Base-by-base conservation (phyloP, 2,329 filamentous ascomycete species). In the Sporothrix sp. region DNA sequence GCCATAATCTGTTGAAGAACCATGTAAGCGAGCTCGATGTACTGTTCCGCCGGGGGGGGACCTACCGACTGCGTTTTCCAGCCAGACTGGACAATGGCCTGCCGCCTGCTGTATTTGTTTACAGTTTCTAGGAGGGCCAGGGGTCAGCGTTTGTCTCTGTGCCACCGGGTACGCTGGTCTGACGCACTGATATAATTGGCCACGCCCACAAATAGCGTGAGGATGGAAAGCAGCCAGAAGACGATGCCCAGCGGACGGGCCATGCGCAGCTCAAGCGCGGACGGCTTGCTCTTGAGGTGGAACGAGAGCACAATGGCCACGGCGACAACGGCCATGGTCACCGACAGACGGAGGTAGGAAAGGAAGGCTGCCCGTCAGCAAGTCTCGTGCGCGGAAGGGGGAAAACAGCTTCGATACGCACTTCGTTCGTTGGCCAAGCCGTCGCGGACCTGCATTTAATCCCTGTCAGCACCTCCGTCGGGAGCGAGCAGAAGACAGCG, bases 291-390 rank as follows among this genome's bases (percentile, higher is more conserved):
- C 62, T 89, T 90, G 45, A 98, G 75, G 62, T 98, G 91, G 65
- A 98, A 98, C 13, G 87, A 95, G 46, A 96, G 75, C 9, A 95
- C 82, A 58, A 98, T 95, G 46, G 93, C 91, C 28, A 95, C 79
- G 25, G 87, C 81, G 8, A 97, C 88, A 47, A 98, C 74, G 57
- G 88, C 82, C 78, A 97, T 90, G 70, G 95, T 95, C 59, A 95
- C 79, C 28, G 86, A 83, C 2, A 97, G 77, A 4, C 90, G 82
- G 18, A 97, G 79, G 76, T 93, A 96, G 2, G 91, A 93, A 25
- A 97, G 82, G 63, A 96, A 96, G 0, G 79, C 76, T 80, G 56
- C 0, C 7, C 21, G 25, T 28, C 25, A 28, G 25, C 25, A 28
- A n/a, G n/a, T n/a, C n/a, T n/a, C n/a, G n/a, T n/a, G n/a, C n/a